These are phyloP conservation scores for Closterium sp. DNA, from an alignment of 139 green algal species.

Conservation along the genomic window DNA sequence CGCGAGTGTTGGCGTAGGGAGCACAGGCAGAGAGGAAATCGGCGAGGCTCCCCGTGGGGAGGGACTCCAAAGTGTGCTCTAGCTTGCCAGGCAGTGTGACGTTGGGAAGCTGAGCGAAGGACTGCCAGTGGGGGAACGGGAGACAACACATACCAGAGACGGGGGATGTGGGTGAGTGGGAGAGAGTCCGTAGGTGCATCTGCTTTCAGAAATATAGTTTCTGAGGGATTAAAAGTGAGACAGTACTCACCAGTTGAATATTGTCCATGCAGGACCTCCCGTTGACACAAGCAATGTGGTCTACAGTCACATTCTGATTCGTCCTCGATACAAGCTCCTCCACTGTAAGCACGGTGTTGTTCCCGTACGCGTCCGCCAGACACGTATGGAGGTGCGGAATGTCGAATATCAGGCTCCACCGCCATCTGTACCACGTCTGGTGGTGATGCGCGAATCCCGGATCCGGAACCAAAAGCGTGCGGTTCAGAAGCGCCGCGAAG, in stretches of 20 bases:
- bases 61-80: neutral
- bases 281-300: neutral
- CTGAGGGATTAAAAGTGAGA: too few species aligned
- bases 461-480: neutral
- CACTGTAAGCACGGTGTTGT: neutral
- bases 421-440: neutral
- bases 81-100: neutral
- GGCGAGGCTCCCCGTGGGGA: too few species aligned
- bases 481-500: neutral
- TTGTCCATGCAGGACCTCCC: neutral
- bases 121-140: neutral
- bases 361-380: neutral
- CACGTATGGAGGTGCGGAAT: neutral
- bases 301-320: neutral
- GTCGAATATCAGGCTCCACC: neutral
- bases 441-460: neutral
- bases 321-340: neutral
- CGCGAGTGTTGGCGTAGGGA: neutral
- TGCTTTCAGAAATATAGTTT: neutral
- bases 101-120: neutral
- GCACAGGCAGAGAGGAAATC: neutral
- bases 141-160: neutral
- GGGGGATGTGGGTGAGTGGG: neutral
- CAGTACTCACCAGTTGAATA: neutral
- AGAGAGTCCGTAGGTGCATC: too few species aligned